These are phyloP conservation scores for Amanita pallidorosea DNA, from an alignment of 768 basidiomycete genomes.

Conservation along the genomic window DNA sequence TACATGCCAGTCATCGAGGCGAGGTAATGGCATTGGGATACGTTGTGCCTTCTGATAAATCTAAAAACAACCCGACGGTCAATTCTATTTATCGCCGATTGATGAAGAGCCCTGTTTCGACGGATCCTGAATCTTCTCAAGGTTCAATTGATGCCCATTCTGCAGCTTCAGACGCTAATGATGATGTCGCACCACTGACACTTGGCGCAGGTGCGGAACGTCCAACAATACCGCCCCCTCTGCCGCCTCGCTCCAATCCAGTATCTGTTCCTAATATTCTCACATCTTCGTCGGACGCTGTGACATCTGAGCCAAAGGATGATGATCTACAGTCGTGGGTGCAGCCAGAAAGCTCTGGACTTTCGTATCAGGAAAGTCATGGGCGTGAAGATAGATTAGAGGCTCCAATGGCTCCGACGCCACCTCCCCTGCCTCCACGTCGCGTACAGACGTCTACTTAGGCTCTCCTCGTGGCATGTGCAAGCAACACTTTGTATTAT, in stretches of 20 bases:
- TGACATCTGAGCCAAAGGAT: constrained; percentile 38
- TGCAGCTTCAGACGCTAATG: constrained; percentile 9
- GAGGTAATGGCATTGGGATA: constrained; percentile 83
- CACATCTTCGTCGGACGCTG: constrained; percentile 9
- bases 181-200: constrained; percentile 17
- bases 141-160: constrained; percentile 8
- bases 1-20: constrained; percentile 75
- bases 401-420: background rate
- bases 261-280: constrained; percentile 12
- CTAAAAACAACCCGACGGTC: constrained; percentile 41
- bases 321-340: constrained; percentile 16
- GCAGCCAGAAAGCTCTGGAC: constrained; percentile 1
- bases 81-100: constrained; percentile 58
- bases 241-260: constrained; percentile 31
- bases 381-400: background rate
- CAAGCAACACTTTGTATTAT: constrained; percentile 1
- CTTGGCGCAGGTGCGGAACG: constrained; percentile 5
- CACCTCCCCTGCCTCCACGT: constrained; percentile 20
- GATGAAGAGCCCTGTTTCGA: constrained; percentile 46
- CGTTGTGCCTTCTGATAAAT: constrained; percentile 35
- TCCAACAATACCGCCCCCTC: constrained; percentile 16
- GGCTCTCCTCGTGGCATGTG: background rate
- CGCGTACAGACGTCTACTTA: constrained; percentile 13
- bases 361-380: too few relatives aligned
- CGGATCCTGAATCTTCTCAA: constrained; percentile 11